Evolutionary conservation across 441 rosid genomes (phyloP).

Genomic region (Euphorbia celastroides): DNA sequence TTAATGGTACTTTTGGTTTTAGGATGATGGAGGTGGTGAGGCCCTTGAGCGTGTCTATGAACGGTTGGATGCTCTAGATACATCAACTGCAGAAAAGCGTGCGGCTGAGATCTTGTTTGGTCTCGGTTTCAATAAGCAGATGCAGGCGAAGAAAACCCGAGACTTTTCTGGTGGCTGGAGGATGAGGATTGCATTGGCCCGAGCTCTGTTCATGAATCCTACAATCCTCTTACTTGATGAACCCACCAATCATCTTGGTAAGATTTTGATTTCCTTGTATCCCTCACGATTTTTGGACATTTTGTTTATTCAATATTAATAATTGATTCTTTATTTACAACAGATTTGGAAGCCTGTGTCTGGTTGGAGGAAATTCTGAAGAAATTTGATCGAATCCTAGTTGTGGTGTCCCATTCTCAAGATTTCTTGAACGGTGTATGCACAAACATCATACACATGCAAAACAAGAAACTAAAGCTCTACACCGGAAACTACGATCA

Average conservation of each 20-base stretch:
- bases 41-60: conserved; percentile 80
- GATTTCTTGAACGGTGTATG: conserved; percentile 98
- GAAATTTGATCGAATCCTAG: conserved; percentile 85
- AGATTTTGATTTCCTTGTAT: conserved; percentile 4
- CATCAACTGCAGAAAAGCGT: conserved; percentile 90
- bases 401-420: conserved; percentile 91
- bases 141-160: conserved; percentile 83
- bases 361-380: conserved; percentile 93
- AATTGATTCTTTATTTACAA: background rate
- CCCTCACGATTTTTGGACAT: background rate
- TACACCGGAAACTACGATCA: conserved; percentile 92
- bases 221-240: conserved; percentile 89
- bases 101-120: conserved; percentile 95
- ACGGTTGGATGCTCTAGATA: conserved; percentile 86
- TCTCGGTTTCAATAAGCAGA: conserved; percentile 80
- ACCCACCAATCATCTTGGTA: conserved; percentile 95
- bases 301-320: background rate
- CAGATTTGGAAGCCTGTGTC: conserved; percentile 97
- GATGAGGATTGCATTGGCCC: conserved; percentile 95
- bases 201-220: conserved; percentile 90
- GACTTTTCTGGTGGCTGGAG: conserved; percentile 99
- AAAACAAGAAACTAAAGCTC: conserved; percentile 63
- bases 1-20: conserved; percentile 4
- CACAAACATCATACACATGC: conserved; percentile 96
- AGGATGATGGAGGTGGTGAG: conserved; percentile 98